Evolutionary conservation across 345 rosid genomes (phyloP), one percentile per base, ranked within the genome.

Genomic region (Brassica juncea): DNA sequence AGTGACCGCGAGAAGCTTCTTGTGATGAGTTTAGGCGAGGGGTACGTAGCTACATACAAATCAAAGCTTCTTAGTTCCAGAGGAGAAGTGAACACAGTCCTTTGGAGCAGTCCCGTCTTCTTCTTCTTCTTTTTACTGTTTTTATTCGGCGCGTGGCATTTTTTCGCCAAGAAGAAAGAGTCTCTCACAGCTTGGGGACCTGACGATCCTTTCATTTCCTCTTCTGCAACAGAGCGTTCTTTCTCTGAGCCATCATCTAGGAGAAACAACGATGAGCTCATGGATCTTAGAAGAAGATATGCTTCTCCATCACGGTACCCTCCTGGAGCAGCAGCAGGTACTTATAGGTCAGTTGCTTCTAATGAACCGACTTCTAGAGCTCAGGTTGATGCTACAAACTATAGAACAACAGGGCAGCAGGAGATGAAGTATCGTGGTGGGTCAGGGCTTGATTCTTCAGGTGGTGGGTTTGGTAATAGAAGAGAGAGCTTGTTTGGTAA

Each of bases 121-220:
- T 23, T 23, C 25, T 23, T 23, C 25, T 86, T 95, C 77, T 95
- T 95, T 80, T 62, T 95, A 65, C 82, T 93, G 65, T 90, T 95
- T 82, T 73, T 95, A 58, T 93, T 93, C 16, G 94, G 82, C 11
- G 92, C 97, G 2, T 95, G 99, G 99, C 93, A 91, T 68, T 93
- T 95, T 70, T 95, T 95, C 58, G 93, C 98, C 2, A 93, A 93
- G 92, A 95, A 95, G 90, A 93, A 95, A 84, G 99, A 93, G 77
- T 91, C 89, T 6, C 88, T 95, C 54, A 93, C 97, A 1, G 91
- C 97, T 6, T 95, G 98, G 98, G 99, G 99, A 76, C 89, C 96
- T 0, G 94, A 91, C 30, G 99, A 94, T 70, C 94, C 97, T 35
- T 94, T 94, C 70, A 65, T 75, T 71, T 87, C 97, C 15, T 25